phyloP scores from a whole-genome alignment of 2,329 filamentous ascomycete species.

The Rhynchosporium secalis region DNA sequence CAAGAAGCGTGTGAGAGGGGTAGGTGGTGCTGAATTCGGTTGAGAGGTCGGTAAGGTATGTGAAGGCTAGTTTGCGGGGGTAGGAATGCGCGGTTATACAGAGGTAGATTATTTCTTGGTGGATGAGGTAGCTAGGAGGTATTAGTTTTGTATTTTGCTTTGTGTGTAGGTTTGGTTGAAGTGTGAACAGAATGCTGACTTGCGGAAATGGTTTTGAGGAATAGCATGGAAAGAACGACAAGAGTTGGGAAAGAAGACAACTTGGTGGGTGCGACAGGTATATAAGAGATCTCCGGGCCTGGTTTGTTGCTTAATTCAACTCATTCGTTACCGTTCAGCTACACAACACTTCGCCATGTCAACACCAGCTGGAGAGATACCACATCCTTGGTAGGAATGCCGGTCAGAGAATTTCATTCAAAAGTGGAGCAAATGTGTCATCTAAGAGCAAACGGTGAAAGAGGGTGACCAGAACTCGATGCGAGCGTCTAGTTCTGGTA shows the following conservation, averaged over 20 bases:
- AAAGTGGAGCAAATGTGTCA: too few species aligned
- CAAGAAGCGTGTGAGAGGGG: slow-evolving; percentile 69
- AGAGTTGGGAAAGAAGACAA: not conserved
- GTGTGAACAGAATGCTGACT: not conserved
- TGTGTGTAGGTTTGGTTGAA: not conserved
- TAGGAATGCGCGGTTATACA: slow-evolving; percentile 93
- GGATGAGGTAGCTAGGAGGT: slow-evolving; percentile 72
- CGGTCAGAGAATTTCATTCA: too few species aligned
- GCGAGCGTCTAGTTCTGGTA: too few species aligned
- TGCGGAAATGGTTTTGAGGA: not conserved
- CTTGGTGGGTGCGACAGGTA: too few species aligned
- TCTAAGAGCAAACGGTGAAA: too few species aligned
- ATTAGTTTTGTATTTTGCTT: slow-evolving; percentile 9
- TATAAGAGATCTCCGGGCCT: too few species aligned
- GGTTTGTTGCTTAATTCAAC: too few species aligned
- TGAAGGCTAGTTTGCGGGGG: slow-evolving; percentile 97
- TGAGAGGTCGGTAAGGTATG: slow-evolving; percentile 90
- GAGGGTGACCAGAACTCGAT: too few species aligned
- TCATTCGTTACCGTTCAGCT: too few species aligned
- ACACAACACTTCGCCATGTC: too few species aligned
- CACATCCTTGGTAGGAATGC: too few species aligned
- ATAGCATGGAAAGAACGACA: not conserved
- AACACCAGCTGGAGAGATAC: too few species aligned
- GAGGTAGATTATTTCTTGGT: slow-evolving; percentile 82
- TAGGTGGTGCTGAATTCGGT: slow-evolving; percentile 90